These are phyloP conservation scores for Lasiosphaeria hispida DNA, from an alignment of 495 filamentous ascomycete genomes.

Conservation along the genomic window DNA sequence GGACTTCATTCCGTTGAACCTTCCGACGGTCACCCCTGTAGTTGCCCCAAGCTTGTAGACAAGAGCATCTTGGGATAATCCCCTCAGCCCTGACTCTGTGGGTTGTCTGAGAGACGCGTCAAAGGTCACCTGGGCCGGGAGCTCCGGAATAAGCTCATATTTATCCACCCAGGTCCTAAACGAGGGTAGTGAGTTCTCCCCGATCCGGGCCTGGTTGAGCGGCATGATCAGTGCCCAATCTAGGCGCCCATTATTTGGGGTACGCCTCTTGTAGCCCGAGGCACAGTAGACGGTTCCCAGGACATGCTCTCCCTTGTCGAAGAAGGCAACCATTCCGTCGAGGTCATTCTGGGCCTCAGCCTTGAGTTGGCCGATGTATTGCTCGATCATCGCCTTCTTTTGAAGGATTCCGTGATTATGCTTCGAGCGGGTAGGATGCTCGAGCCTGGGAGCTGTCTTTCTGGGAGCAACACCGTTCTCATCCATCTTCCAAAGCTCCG, in stretches of 20 bases:
- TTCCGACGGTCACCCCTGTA: background rate
- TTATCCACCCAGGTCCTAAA: background rate
- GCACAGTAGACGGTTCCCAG: background rate
- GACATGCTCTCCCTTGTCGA: background rate
- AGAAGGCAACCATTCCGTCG: background rate
- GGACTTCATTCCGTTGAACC: background rate
- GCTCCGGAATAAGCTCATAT: background rate
- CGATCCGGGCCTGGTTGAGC: background rate
- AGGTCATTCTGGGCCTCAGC: background rate
- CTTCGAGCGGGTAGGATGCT: background rate
- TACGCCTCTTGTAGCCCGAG: background rate
- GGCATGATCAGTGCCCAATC: conserved; percentile 2
- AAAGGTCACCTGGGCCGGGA: background rate
- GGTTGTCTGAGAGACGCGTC: background rate
- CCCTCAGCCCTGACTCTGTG: background rate
- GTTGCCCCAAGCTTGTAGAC: background rate
- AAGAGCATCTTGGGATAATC: background rate
- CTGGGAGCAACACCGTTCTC: background rate
- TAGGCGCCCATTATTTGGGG: background rate
- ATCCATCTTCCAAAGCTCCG: background rate
- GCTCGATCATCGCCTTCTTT: background rate
- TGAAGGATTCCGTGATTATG: background rate
- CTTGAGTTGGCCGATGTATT: background rate
- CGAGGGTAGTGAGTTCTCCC: background rate
- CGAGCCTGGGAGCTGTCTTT: background rate